Base-by-base conservation (phyloP, 192 early-diverging fungal genomes). In the Podila epicladia region DNA sequence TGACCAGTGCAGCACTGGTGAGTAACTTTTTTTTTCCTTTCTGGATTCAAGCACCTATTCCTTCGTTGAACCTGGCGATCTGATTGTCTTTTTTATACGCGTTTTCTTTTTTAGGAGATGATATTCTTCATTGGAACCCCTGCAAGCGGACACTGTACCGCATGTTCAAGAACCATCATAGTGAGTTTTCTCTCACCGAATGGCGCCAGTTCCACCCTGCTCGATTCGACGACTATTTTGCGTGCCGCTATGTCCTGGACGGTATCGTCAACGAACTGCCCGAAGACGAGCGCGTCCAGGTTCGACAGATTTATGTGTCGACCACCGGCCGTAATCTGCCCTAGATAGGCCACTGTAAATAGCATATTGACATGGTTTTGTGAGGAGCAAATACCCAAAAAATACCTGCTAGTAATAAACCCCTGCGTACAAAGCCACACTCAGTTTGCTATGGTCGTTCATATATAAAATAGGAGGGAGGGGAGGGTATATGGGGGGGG, bases 91-190 rank as follows among this genome's bases (percentile, higher is more conserved):
- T 55, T 28, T 67, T 31, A 20, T 60, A 35, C 11, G 11, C 19
- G 22, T 24, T 8, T 53, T 35, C 12, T 12, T 20, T 12, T 20
- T 9, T n/a, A 7, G 20, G 22, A 63, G 65, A 9, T 1, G 69
- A 74, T 9, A 48, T 58, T 24, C 59, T 51, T 22, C 38, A 45
- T 17, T 85, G 84, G 84, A 26, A 51, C 26, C 84, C 84, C 5
- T 67, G 62, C 65, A 69, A 72, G 24, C 19, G 61, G 32, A 75
- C 65, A 1, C n/a, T 85, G 7, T 80, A 75, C 58, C 64, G 70
- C 20, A 75, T 80, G 67, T 80, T 80, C 57, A 64, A 20, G 2
- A 63, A 73, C 48, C 71, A 80, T n/a, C 77, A 80, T 33, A 71
- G 67, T 28, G 50, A 37, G 62, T 73, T 80, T 20, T 41, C 65